phyloP scores from a whole-genome alignment of 2,329 filamentous ascomycete species.

The Aspergillus ruber region DNA sequence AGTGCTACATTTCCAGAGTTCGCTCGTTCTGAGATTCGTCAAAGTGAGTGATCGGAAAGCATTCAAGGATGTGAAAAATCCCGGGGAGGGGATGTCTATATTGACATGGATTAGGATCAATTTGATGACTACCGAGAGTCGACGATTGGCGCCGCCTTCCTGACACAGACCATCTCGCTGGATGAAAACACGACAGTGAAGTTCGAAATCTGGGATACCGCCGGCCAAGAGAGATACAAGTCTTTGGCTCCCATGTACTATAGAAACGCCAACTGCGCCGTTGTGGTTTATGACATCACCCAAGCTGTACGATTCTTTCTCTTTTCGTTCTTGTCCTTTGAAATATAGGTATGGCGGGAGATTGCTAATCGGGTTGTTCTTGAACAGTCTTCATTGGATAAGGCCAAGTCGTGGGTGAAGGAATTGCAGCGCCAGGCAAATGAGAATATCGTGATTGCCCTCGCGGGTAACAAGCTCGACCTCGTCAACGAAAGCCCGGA shows the following conservation, averaged over 20 bases:
- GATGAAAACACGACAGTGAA: conserved; percentile 98
- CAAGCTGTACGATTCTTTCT: conserved; percentile 68
- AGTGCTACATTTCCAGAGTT: conserved; percentile 60
- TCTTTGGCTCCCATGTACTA: conserved; percentile 99
- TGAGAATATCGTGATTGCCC: conserved; percentile 98
- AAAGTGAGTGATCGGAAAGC: conserved; percentile 58
- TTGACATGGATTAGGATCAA: conserved; percentile 65
- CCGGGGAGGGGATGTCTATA: not conserved
- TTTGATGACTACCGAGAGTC: conserved; percentile 98
- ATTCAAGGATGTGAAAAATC: not conserved
- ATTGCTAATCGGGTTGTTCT: conserved; percentile 11
- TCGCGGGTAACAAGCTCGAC: conserved; percentile 97
- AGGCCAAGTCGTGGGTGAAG: conserved; percentile 99
- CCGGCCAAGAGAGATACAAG: conserved; percentile 98
- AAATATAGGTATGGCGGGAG: not conserved
- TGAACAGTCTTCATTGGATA: conserved; percentile 82
- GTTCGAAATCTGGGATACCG: conserved; percentile 99
- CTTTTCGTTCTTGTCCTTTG: conserved; percentile 2
- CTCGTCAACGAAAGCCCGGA: conserved; percentile 89
- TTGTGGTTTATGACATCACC: conserved; percentile 98
- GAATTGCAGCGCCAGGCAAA: conserved; percentile 97
- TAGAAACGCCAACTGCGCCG: conserved; percentile 96
- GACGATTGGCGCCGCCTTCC: conserved; percentile 95
- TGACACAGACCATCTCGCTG: conserved; percentile 97
- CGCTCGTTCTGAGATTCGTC: conserved; percentile 94